Conservation (phyloP, 2,329 filamentous ascomycete species). For the Lizonia empirigonia region DNA sequence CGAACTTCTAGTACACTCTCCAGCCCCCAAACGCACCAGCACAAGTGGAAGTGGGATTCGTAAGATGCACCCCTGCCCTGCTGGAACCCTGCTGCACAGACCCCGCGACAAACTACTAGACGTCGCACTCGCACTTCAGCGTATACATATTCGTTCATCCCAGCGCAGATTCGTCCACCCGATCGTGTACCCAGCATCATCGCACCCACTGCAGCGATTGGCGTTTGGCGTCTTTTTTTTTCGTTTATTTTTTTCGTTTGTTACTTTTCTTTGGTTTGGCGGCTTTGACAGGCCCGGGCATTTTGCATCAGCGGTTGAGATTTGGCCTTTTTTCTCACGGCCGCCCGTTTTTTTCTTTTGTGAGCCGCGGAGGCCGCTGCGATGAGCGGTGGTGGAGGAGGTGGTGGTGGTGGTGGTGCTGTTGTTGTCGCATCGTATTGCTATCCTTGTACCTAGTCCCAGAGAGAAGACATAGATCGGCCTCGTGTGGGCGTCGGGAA, state of each 20-base stretch:
- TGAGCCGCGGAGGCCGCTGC: too few relatives aligned
- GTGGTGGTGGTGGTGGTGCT: not conserved
- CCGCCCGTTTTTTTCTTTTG: too few relatives aligned
- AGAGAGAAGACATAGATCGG: not conserved
- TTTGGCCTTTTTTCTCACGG: slow-evolving; percentile 1
- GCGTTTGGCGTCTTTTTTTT: slow-evolving; percentile 29
- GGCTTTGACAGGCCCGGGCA: not conserved
- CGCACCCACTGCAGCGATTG: slow-evolving; percentile 33
- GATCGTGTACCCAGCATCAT: slow-evolving; percentile 18
- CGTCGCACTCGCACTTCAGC: not conserved
- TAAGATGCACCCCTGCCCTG: not conserved
- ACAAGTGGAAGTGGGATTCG: not conserved
- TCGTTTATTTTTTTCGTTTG: not conserved
- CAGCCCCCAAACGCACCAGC: not conserved
- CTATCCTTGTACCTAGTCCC: not conserved
- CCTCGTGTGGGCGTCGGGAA: too few relatives aligned
- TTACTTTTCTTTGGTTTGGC: slow-evolving; percentile 2
- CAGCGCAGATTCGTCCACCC: slow-evolving; percentile 2
- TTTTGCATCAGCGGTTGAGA: slow-evolving; percentile 16
- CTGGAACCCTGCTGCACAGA: not conserved
- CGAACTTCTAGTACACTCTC: slow-evolving; percentile 69
- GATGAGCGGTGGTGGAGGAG: too few relatives aligned
- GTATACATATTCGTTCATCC: slow-evolving; percentile 17
- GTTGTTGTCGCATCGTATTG: not conserved
- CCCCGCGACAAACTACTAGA: slow-evolving; percentile 8